Conservation (phyloP, 768 basidiomycete genomes). For the Pisolithus sp. region DNA sequence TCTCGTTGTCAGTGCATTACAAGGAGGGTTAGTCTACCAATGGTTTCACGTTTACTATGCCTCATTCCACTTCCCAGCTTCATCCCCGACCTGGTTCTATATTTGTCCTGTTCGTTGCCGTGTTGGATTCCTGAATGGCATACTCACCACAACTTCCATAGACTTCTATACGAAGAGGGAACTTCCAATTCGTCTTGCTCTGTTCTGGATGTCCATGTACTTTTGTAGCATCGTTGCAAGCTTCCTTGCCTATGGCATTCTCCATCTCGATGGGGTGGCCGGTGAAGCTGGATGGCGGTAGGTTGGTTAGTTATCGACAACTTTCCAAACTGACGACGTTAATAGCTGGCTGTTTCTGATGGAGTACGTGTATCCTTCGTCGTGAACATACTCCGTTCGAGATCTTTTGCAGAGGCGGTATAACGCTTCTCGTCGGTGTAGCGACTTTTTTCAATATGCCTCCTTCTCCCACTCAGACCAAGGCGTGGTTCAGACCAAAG, state of each 20-base stretch:
- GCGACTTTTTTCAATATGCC: slow-evolving; percentile 55
- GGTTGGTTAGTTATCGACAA: slow-evolving; percentile 2
- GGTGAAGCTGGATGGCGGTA: slow-evolving; percentile 49
- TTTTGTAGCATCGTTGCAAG: slow-evolving; percentile 41
- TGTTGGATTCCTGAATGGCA: no score
- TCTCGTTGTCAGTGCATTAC: slow-evolving; percentile 28
- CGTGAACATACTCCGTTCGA: slow-evolving; percentile 33
- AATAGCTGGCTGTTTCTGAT: slow-evolving; percentile 53
- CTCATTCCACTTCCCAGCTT: slow-evolving; percentile 28
- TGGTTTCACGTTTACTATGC: neutral
- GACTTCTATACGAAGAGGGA: slow-evolving; percentile 54
- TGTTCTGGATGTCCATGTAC: slow-evolving; percentile 50
- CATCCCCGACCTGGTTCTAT: slow-evolving; percentile 55
- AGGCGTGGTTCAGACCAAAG: slow-evolving; percentile 49
- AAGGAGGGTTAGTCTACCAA: slow-evolving; percentile 35
- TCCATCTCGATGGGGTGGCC: slow-evolving; percentile 49
- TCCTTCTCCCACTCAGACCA: slow-evolving; percentile 54
- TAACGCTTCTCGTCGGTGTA: slow-evolving; percentile 49
- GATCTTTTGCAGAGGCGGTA: slow-evolving; percentile 29
- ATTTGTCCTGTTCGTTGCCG: slow-evolving; percentile 46
- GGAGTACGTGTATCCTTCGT: slow-evolving; percentile 35
- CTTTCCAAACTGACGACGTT: neutral
- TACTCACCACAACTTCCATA: neutral
- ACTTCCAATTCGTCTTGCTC: slow-evolving; percentile 48
- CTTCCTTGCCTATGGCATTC: slow-evolving; percentile 57